A percentile compares a stretch with the other conserved stretches of the same genome.
Conservation (phyloP, 106 monocot species). For the Dendrobium catenatum region DNA sequence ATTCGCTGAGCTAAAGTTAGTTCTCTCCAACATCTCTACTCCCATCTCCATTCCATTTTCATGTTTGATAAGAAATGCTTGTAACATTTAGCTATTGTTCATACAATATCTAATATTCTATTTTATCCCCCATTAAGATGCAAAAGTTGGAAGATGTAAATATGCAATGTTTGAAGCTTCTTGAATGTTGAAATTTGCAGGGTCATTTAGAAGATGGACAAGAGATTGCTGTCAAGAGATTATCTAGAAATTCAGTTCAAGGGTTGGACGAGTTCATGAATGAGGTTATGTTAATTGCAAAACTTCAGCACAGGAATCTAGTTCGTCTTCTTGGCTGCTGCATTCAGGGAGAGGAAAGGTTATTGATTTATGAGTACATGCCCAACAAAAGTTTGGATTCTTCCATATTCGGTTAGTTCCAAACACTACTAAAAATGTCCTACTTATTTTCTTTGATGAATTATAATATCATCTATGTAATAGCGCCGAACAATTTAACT, state of each 20-base stretch:
- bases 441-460: not conserved
- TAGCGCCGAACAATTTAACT: too few relatives aligned
- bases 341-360: slow-evolving; percentile 16
- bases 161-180: not conserved
- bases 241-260: slow-evolving; percentile 16
- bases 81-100: too few relatives aligned
- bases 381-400: slow-evolving; percentile 21
- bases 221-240: slow-evolving; percentile 28
- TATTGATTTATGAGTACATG: slow-evolving; percentile 26
- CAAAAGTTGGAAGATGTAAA: not conserved
- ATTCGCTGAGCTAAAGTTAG: too few relatives aligned
- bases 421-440: not conserved
- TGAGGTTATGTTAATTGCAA: slow-evolving; percentile 21
- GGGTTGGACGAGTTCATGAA: slow-evolving; percentile 25
- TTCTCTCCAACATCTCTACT: too few relatives aligned
- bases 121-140: too few relatives aligned
- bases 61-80: too few relatives aligned
- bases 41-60: too few relatives aligned
- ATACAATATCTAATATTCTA: too few relatives aligned
- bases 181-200: not conserved
- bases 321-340: slow-evolving; percentile 27
- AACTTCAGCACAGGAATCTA: slow-evolving; percentile 24
- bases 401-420: slow-evolving; percentile 16
- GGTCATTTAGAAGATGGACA: slow-evolving; percentile 16
- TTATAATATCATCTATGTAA: too few relatives aligned